These are phyloP conservation scores for Candida nitratophila DNA, from an alignment of 805 yeast genomes.

Conservation along the genomic window DNA sequence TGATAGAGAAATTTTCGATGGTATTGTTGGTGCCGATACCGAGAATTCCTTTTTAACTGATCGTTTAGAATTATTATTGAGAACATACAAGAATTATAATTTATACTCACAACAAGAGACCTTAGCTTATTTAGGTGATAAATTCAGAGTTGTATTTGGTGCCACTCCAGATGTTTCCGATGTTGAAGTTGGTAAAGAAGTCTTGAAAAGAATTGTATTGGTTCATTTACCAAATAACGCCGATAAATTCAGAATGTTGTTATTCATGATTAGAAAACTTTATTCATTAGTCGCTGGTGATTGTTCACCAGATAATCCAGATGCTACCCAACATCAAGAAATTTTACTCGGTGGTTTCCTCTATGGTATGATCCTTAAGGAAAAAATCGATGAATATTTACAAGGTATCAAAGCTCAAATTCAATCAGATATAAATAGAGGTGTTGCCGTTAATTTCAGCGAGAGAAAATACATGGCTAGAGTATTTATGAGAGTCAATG, in stretches of 20 bases:
- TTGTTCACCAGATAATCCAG: slow-evolving; percentile 96
- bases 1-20: slow-evolving; percentile 94
- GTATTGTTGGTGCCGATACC: slow-evolving; percentile 85
- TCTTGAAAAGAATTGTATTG: slow-evolving; percentile 74
- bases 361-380: slow-evolving; percentile 94
- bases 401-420: slow-evolving; percentile 66
- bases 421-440: slow-evolving; percentile 73
- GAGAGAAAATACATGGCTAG: slow-evolving; percentile 80
- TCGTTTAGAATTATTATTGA: slow-evolving; percentile 88
- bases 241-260: slow-evolving; percentile 80
- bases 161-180: slow-evolving; percentile 86
- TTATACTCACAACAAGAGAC: slow-evolving; percentile 80
- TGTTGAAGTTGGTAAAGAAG: slow-evolving; percentile 83
- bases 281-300: slow-evolving; percentile 95
- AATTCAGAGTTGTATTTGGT: slow-evolving; percentile 88
- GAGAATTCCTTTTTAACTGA: slow-evolving; percentile 91
- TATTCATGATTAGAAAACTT: slow-evolving; percentile 93
- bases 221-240: slow-evolving; percentile 71
- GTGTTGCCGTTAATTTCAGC: slow-evolving; percentile 71
- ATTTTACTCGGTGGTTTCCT: slow-evolving; percentile 91
- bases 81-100: slow-evolving; percentile 79
- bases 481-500: slow-evolving; percentile 74
- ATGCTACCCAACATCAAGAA: slow-evolving; percentile 98
- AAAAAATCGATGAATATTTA: slow-evolving; percentile 90
- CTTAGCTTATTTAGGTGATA: slow-evolving; percentile 91